These are phyloP conservation scores for Scheffersomyces segobiensis DNA, from an alignment of 1,139 yeast species.

Conservation along the genomic window DNA sequence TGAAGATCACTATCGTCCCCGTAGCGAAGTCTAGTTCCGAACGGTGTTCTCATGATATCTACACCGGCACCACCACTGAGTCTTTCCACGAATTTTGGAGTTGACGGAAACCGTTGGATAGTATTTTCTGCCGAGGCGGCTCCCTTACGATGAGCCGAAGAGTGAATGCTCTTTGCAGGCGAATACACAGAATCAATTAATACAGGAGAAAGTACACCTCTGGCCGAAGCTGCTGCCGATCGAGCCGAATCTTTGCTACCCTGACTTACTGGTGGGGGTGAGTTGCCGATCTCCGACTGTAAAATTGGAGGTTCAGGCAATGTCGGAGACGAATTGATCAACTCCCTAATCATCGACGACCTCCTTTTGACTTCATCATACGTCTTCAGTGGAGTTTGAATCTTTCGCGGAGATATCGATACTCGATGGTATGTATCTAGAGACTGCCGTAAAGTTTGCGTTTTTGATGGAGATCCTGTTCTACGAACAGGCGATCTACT, in stretches of 20 bases:
- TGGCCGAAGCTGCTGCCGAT: slow-evolving; percentile 7
- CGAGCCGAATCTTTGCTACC: slow-evolving; percentile 7
- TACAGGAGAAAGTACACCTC: slow-evolving; percentile 25
- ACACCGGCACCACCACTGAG: slow-evolving; percentile 14
- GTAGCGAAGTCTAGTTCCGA: slow-evolving; percentile 22
- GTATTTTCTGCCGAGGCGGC: slow-evolving; percentile 23
- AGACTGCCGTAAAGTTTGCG: slow-evolving; percentile 36
- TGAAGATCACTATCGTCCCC: slow-evolving; percentile 35
- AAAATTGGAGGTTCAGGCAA: slow-evolving; percentile 49
- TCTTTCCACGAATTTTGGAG: slow-evolving; percentile 39
- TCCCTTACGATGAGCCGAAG: slow-evolving; percentile 3
- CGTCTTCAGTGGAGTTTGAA: slow-evolving; percentile 23
- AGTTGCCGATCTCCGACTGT: slow-evolving; percentile 29
- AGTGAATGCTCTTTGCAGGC: slow-evolving; percentile 14
- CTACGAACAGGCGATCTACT: slow-evolving; percentile 11
- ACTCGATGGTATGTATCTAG: slow-evolving; percentile 37
- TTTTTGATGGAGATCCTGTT: slow-evolving; percentile 8
- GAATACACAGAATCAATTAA: slow-evolving; percentile 20
- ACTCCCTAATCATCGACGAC: slow-evolving; percentile 43
- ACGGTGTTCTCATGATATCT: slow-evolving; percentile 26
- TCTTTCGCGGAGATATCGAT: slow-evolving; percentile 36
- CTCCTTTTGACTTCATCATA: slow-evolving; percentile 25
- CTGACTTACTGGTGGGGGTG: slow-evolving; percentile 13
- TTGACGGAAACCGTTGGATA: slow-evolving; percentile 49
- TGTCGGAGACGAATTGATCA: slow-evolving; percentile 52